Conservation (phyloP, 2,329 filamentous ascomycete genomes). For the Leptodontidium sp. region DNA sequence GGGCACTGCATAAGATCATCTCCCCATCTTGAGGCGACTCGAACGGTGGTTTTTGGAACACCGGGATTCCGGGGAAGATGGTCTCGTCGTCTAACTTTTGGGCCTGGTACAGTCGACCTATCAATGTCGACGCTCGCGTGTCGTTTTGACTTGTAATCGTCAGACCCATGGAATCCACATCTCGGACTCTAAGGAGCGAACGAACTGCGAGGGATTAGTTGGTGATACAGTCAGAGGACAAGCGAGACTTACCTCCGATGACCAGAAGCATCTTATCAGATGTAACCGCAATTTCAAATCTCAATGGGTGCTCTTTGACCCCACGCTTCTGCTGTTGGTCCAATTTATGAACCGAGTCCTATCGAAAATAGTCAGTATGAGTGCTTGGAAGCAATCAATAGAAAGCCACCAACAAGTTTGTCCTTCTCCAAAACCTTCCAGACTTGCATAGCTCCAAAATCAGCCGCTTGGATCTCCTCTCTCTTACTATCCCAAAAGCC, state of each 20-base stretch:
- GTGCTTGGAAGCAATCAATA: neutral
- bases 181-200: constrained; percentile 16
- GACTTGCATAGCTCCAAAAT: constrained; percentile 12
- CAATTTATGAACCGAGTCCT: constrained; percentile 10
- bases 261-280: constrained; percentile 17
- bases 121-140: neutral
- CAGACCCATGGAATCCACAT: neutral
- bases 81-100: constrained; percentile 13
- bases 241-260: constrained; percentile 15
- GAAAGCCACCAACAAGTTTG: constrained; percentile 15
- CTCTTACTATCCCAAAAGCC: constrained; percentile 14
- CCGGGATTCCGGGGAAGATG: constrained; percentile 18
- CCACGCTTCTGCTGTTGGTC: constrained; percentile 10
- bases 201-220: neutral
- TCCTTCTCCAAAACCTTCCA: constrained; percentile 17
- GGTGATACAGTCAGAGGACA: constrained; percentile 10
- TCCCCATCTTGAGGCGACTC: constrained; percentile 15
- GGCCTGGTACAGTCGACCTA: constrained; percentile 7
- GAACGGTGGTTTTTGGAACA: constrained; percentile 20
- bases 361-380: neutral
- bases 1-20: constrained; percentile 14
- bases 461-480: constrained; percentile 4
- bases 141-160: constrained; percentile 17
- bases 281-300: constrained; percentile 15
- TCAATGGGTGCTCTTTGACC: constrained; percentile 16